Conservation (phyloP, 2,329 filamentous ascomycete species). For the Fusarium lateritium region DNA sequence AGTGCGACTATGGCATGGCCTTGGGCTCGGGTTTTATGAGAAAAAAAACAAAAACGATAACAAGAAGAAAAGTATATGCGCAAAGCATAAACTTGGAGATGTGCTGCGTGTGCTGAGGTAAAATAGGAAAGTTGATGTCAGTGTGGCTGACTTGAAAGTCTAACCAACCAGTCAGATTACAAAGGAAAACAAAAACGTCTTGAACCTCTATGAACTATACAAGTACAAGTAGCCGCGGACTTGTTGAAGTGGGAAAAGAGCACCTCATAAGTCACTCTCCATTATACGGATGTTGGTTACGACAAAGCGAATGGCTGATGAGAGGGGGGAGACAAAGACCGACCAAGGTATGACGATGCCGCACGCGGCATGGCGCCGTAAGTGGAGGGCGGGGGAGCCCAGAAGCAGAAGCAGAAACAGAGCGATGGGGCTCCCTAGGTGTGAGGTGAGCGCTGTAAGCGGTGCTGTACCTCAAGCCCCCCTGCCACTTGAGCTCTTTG, state of each 20-base stretch:
- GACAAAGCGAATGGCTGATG: conserved; percentile 39
- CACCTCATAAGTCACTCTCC: conserved; percentile 35
- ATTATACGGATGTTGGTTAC: conserved; percentile 19
- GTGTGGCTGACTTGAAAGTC: conserved; percentile 36
- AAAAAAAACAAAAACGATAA: conserved; percentile 3
- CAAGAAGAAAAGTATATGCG: conserved; percentile 19
- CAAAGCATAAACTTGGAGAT: conserved; percentile 23
- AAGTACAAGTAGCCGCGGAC: background rate
- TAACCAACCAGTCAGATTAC: conserved; percentile 9
- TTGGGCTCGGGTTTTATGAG: conserved; percentile 15
- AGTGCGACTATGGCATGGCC: conserved; percentile 18
- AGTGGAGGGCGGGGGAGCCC: conserved; percentile 32
- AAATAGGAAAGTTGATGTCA: conserved; percentile 32
- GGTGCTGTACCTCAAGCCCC: conserved; percentile 16
- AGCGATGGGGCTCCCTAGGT: background rate
- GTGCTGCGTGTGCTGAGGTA: background rate
- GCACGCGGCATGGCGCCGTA: conserved; percentile 41
- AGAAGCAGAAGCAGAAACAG: background rate
- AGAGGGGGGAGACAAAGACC: conserved; percentile 23
- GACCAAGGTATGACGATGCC: conserved; percentile 26
- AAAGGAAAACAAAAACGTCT: conserved; percentile 10
- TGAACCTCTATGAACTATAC: background rate
- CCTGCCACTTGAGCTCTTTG: conserved; percentile 4
- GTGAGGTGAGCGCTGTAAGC: conserved; percentile 26
- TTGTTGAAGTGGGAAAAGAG: conserved; percentile 18